Percentiles rank a stretch among this genome's conserved stretches.
phyloP scores from a whole-genome alignment of 352 stramenopile genomes.

The Achlya hypogyna region DNA sequence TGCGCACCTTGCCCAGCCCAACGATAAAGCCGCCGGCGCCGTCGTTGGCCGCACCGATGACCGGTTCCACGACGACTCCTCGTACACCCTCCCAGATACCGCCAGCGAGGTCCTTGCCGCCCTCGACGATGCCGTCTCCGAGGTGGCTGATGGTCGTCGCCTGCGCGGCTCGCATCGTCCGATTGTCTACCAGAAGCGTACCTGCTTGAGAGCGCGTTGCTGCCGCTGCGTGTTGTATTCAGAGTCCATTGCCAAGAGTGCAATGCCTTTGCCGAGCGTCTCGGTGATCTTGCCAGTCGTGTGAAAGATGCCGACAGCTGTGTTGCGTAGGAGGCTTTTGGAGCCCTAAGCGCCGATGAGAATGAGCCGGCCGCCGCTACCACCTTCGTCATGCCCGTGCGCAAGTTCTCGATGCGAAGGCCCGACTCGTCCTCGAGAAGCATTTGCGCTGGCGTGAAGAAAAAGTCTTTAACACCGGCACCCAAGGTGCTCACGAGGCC shows the following conservation, averaged over 20 bases:
- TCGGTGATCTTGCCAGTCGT: constrained; percentile 86
- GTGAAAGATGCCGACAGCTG: constrained; percentile 82
- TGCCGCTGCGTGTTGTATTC: constrained; percentile 80
- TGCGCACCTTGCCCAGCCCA: constrained; percentile 52
- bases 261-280: constrained; percentile 80
- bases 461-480: constrained; percentile 90
- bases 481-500: constrained; percentile 84
- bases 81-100: constrained; percentile 79
- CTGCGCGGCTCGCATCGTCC: background rate
- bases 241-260: constrained; percentile 78
- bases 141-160: constrained; percentile 64
- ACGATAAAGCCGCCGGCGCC: constrained; percentile 74
- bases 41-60: constrained; percentile 64
- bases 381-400: constrained; percentile 75
- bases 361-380: background rate
- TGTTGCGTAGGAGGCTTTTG: constrained; percentile 81
- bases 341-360: constrained; percentile 34
- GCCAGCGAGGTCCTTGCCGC: constrained; percentile 63
- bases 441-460: constrained; percentile 91
- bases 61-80: constrained; percentile 62
- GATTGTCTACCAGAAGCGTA: constrained; percentile 19
- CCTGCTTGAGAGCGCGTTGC: constrained; percentile 57
- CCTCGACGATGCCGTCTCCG: constrained; percentile 71
- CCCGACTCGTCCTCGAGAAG: constrained; percentile 85
- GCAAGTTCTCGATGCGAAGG: constrained; percentile 71